A percentile compares a stretch with the other conserved stretches of the same genome.
These are phyloP conservation scores for Dicorynia guianensis DNA, from an alignment of 306 rosid species.

Conservation along the genomic window DNA sequence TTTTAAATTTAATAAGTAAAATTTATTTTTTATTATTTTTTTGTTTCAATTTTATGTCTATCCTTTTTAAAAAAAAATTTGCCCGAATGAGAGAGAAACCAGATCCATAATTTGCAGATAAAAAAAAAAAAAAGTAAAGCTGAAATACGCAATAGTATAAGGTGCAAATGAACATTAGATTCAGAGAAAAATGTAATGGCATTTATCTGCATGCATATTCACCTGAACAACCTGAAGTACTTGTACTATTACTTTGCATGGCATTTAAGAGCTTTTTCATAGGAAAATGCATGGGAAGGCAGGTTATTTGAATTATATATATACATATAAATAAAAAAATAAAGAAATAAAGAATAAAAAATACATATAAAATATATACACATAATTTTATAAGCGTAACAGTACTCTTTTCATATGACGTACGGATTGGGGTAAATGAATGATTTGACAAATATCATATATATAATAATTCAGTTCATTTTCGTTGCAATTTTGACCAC, in stretches of 20 bases:
- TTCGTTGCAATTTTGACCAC: conserved; percentile 37
- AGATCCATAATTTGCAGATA: background rate
- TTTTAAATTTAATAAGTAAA: no score
- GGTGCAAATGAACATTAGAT: background rate
- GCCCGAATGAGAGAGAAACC: no score
- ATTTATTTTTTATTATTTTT: no score
- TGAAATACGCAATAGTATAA: background rate
- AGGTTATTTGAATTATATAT: no score
- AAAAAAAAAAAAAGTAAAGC: background rate
- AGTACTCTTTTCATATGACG: no score
- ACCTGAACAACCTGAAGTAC: conserved; percentile 21
- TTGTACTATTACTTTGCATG: conserved; percentile 37
- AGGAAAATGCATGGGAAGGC: no score
- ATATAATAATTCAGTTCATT: background rate
- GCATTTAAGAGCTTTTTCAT: conserved; percentile 6
- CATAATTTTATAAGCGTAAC: no score
- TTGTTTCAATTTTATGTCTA: no score
- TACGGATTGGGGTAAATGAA: background rate
- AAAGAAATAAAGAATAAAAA: no score
- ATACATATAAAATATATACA: no score
- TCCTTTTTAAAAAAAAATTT: no score
- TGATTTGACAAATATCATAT: conserved; percentile 4
- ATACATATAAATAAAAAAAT: no score
- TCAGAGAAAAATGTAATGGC: background rate
- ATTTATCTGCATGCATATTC: conserved; percentile 19